Evolutionary conservation across 805 yeast species (phyloP).

Genomic region (Ogataea kodamae): DNA sequence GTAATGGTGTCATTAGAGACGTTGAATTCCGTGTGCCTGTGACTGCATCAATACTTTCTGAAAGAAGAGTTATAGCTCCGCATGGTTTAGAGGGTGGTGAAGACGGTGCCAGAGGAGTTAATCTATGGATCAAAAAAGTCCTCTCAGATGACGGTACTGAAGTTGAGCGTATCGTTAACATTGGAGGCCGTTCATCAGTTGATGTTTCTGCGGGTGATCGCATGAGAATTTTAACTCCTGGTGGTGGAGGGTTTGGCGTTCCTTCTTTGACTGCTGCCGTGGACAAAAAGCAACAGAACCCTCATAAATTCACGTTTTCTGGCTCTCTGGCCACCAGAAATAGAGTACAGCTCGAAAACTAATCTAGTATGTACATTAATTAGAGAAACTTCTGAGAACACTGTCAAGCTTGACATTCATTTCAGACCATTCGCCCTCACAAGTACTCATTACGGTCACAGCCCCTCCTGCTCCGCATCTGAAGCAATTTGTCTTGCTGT

Average conservation of each 20-base stretch:
- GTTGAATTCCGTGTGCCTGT: constrained; percentile 73
- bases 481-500: constrained; percentile 45
- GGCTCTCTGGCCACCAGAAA: constrained; percentile 33
- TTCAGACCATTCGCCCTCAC: constrained; percentile 89
- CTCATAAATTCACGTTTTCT: constrained; percentile 22
- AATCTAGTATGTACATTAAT: constrained; percentile 3
- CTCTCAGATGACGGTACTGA: constrained; percentile 30
- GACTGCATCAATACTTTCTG: constrained; percentile 78
- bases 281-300: constrained; percentile 10
- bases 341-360: constrained; percentile 32
- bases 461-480: constrained; percentile 99
- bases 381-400: constrained; percentile 67
- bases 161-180: constrained; percentile 40
- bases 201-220: constrained; percentile 59
- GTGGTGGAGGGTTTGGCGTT: constrained; percentile 79
- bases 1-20: constrained; percentile 83
- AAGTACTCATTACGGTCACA: constrained; percentile 79
- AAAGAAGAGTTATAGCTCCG: constrained; percentile 81
- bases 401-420: constrained; percentile 77
- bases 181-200: constrained; percentile 74
- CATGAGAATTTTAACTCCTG: constrained; percentile 69
- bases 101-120: constrained; percentile 70
- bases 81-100: constrained; percentile 84
- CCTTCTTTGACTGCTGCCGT: constrained; percentile 7
- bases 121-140: constrained; percentile 44